phyloP scores from a whole-genome alignment of 2,329 filamentous ascomycete genomes.

The Hymenotorrendiella dingleyae region DNA sequence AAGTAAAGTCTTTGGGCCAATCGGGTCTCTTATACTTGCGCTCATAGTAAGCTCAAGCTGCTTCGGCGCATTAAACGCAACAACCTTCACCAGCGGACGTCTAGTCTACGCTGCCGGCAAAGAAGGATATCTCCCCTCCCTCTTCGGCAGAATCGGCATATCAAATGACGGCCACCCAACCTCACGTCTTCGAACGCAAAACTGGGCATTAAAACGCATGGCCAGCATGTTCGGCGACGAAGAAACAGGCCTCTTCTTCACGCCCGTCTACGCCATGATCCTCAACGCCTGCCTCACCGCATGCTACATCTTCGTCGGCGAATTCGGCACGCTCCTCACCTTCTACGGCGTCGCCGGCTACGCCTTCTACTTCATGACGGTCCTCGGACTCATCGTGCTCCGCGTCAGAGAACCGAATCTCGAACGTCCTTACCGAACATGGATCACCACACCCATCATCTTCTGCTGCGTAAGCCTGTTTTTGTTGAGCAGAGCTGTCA shows the following conservation, averaged over 20 bases:
- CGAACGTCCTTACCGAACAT: slow-evolving; percentile 87
- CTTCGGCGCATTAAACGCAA: slow-evolving; percentile 90
- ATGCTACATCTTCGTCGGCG: slow-evolving; percentile 76
- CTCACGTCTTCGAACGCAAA: slow-evolving; percentile 42
- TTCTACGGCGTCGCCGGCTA: slow-evolving; percentile 98
- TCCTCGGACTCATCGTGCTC: slow-evolving; percentile 86
- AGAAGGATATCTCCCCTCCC: slow-evolving; percentile 80
- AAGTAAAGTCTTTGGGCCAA: slow-evolving; percentile 76
- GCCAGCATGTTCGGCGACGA: slow-evolving; percentile 66
- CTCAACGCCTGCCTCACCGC: slow-evolving; percentile 72
- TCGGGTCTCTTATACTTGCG: slow-evolving; percentile 77
- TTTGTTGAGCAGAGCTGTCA: slow-evolving; percentile 78
- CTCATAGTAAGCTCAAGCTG: slow-evolving; percentile 87
- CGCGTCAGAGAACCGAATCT: slow-evolving; percentile 81
- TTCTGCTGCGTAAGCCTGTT: slow-evolving; percentile 98
- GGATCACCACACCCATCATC: slow-evolving; percentile 95
- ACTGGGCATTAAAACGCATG: slow-evolving; percentile 53
- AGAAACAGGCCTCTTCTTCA: slow-evolving; percentile 78
- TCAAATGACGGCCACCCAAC: slow-evolving; percentile 37
- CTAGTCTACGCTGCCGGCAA: slow-evolving; percentile 92
- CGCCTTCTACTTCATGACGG: slow-evolving; percentile 93
- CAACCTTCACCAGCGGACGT: slow-evolving; percentile 86
- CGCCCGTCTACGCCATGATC: slow-evolving; percentile 84
- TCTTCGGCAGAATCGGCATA: slow-evolving; percentile 81
- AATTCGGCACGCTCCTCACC: slow-evolving; percentile 86